Percentiles rank a stretch among this genome's conserved stretches.
These are phyloP conservation scores for Talaromyces sp. DNA, from an alignment of 2,329 filamentous ascomycete genomes.

Conservation along the genomic window DNA sequence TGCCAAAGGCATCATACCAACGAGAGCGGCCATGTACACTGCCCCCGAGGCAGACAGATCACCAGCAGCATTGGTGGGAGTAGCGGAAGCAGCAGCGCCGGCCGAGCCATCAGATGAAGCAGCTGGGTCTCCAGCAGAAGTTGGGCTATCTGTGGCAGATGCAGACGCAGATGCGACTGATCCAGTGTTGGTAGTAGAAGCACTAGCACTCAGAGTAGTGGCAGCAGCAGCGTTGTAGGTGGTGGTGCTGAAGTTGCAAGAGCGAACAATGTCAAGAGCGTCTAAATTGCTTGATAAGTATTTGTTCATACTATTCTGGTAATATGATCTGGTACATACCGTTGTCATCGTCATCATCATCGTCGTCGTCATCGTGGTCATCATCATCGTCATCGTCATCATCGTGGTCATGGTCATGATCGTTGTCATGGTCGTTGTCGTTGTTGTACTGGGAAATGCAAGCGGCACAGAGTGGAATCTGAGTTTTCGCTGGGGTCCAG, in stretches of 20 bases:
- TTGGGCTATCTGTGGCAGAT: conserved; percentile 5
- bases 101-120: not conserved
- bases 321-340: conserved; percentile 18
- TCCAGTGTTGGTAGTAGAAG: conserved; percentile 4
- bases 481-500: conserved; percentile 27
- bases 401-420: conserved; percentile 22
- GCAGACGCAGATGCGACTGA: not conserved
- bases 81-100: conserved; percentile 8
- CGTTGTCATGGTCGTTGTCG: conserved; percentile 12
- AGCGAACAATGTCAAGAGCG: conserved; percentile 34
- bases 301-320: not conserved
- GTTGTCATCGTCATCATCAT: conserved; percentile 27
- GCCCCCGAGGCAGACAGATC: conserved; percentile 15
- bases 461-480: conserved; percentile 36
- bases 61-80: conserved; percentile 19
- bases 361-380: conserved; percentile 18
- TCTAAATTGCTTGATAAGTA: conserved; percentile 22
- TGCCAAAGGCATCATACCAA: conserved; percentile 29
- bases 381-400: conserved; percentile 15
- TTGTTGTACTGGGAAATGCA: conserved; percentile 33
- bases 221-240: conserved; percentile 29
- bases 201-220: conserved; percentile 17
- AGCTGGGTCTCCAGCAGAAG: not conserved
- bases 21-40: conserved; percentile 23
- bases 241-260: conserved; percentile 32